These are phyloP conservation scores for Cucurbita pepo DNA, from an alignment of 306 rosid species.

Conservation along the genomic window DNA sequence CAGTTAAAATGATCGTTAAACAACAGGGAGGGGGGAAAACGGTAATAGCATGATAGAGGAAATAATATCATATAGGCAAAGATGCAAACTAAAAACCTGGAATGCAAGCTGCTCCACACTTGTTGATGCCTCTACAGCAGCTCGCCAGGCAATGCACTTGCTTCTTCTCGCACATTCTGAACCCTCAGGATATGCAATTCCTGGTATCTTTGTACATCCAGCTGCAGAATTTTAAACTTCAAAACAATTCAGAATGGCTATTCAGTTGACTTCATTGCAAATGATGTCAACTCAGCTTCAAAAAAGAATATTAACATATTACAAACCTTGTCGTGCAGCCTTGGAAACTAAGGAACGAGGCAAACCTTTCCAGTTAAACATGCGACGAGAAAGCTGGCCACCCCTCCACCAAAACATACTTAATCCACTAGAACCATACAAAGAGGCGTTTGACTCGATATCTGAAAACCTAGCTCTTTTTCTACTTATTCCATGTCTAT, in stretches of 20 bases:
- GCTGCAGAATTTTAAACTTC: slow-evolving; percentile 50
- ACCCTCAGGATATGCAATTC: slow-evolving; percentile 77
- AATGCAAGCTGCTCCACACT: slow-evolving; percentile 82
- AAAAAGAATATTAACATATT: slow-evolving; percentile 4
- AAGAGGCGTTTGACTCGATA: slow-evolving; percentile 43
- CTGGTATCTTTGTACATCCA: slow-evolving; percentile 71
- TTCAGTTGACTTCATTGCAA: slow-evolving; percentile 23
- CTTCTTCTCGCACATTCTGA: slow-evolving; percentile 86
- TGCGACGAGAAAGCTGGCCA: slow-evolving; percentile 72
- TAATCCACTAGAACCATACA: slow-evolving; percentile 54
- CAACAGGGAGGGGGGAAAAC: background rate
- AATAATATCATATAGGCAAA: background rate
- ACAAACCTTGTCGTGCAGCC: slow-evolving; percentile 92
- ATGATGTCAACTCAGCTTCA: slow-evolving; percentile 11
- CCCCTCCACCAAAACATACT: slow-evolving; percentile 95
- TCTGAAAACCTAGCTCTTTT: slow-evolving; percentile 56
- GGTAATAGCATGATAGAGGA: background rate
- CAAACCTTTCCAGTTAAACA: slow-evolving; percentile 71
- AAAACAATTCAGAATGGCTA: slow-evolving; percentile 31
- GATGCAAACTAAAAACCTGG: slow-evolving; percentile 30
- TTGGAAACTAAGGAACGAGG: slow-evolving; percentile 62
- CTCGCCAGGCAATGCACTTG: slow-evolving; percentile 67
- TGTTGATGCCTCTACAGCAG: slow-evolving; percentile 73
- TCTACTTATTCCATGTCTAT: slow-evolving; percentile 45
- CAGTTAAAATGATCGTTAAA: background rate